Evolutionary conservation across 208 protist species (phyloP).

Genomic region (Spongospora subterranea): DNA sequence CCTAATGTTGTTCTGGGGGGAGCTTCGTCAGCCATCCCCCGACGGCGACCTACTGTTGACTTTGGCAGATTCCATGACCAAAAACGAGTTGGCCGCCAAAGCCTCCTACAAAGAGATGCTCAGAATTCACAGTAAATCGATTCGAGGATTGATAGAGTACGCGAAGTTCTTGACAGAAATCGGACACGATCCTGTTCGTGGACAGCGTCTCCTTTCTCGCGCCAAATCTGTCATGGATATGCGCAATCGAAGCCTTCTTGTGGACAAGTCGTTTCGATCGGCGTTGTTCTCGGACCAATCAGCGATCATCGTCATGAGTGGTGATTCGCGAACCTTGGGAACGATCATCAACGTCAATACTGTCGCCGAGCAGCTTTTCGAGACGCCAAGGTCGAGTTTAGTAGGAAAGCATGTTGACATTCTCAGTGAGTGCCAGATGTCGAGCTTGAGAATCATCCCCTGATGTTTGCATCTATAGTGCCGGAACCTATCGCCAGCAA

Average conservation of each 20-base stretch:
- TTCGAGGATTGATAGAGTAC: not conserved
- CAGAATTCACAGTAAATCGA: slow-evolving; percentile 30
- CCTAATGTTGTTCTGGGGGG: slow-evolving; percentile 17
- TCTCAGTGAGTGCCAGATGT: not conserved
- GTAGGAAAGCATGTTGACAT: slow-evolving; percentile 7
- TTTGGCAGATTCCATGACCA: not conserved
- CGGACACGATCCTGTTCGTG: slow-evolving; percentile 9
- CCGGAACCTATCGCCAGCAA: slow-evolving; percentile 24
- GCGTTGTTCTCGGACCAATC: slow-evolving; percentile 23
- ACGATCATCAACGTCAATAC: slow-evolving; percentile 42
- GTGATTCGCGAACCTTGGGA: not conserved
- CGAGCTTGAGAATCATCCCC: not conserved
- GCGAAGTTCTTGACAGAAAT: slow-evolving; percentile 31
- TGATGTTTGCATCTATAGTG: not conserved
- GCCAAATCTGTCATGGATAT: not conserved
- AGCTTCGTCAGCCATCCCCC: slow-evolving; percentile 37
- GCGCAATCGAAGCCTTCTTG: not conserved
- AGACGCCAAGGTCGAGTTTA: not conserved
- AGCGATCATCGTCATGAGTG: slow-evolving; percentile 42
- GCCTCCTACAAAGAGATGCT: slow-evolving; percentile 37
- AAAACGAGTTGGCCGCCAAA: slow-evolving; percentile 4
- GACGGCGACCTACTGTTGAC: slow-evolving; percentile 18
- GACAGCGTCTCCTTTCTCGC: not conserved
- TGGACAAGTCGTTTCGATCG: slow-evolving; percentile 5
- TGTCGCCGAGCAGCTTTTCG: slow-evolving; percentile 23